Base-by-base conservation (phyloP, 2,329 filamentous ascomycete genomes). In the Trichoderma sp. region DNA sequence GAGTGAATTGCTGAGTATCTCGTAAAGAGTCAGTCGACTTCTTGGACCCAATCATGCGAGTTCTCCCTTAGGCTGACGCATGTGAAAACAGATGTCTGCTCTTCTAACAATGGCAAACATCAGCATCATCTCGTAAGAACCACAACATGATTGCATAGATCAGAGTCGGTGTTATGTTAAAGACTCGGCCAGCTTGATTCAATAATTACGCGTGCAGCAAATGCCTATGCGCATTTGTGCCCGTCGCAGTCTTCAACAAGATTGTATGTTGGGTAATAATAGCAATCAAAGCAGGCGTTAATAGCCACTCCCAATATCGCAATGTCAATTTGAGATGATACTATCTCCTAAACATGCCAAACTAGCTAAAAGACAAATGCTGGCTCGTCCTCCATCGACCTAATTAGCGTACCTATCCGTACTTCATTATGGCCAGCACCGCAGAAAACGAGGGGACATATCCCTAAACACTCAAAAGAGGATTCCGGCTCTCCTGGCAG, bases 161-260 rank as follows among this genome's bases (percentile, higher is more conserved):
- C n/a, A 53, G 21, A 56, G 11, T 14, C 6, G 50, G 4, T 24
- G 6, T 56, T 56, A 21, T 56, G 50, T 5, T 14, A 24, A 12
- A 0, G 2, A 56, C 8, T n/a, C 7, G 45, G n/a, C n/a, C 21
- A 0, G 11, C 3, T 24, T 12, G n/a, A 6, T 2, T 24, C 21
- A 12, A 56, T 21, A 56, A 12, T 14, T 56, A 21, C 21, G 6
- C 8, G 11, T 24, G 5, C n/a, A 24, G 1, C n/a, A 24, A 12
- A 56, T 6, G 6, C 18, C 21, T 21, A 21, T 56, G 11, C 2
- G 21, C 21, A 6, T 11, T 56, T 56, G n/a, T 11, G 21, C 11
- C 50, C 21, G 3, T 21, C 5, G 9, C 5, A 56, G 21, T 14
- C 50, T 56, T 56, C 1, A 12, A 14, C 5, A 56, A 21, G 7